These are phyloP conservation scores for Hypomontagnella monticulosa DNA, from an alignment of 495 filamentous ascomycete genomes.

Conservation along the genomic window DNA sequence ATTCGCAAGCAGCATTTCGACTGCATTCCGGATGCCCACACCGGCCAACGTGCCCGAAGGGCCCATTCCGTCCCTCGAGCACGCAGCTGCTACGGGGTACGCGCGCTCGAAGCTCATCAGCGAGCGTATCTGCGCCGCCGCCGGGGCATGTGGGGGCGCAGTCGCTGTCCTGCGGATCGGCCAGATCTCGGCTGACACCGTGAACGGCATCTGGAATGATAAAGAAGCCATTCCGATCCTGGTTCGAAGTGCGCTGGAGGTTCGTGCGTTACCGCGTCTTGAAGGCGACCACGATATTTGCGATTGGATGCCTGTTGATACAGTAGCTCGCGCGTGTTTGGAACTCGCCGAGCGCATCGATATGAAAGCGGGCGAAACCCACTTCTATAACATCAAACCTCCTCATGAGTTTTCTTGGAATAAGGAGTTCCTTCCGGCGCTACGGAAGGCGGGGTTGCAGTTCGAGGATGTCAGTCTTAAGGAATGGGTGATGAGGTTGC, in stretches of 20 bases:
- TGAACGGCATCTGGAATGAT: slow-evolving; percentile 67
- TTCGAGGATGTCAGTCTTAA: slow-evolving; percentile 56
- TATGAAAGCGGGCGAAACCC: background rate
- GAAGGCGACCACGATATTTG: slow-evolving; percentile 50
- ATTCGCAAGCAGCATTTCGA: slow-evolving; percentile 65
- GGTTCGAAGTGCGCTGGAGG: slow-evolving; percentile 60
- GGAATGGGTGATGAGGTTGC: slow-evolving; percentile 58
- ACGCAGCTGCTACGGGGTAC: slow-evolving; percentile 64
- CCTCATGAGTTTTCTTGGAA: slow-evolving; percentile 57
- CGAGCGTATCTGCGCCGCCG: slow-evolving; percentile 62
- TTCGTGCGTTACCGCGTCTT: slow-evolving; percentile 60
- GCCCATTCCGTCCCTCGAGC: slow-evolving; percentile 49
- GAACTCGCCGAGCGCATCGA: slow-evolving; percentile 56
- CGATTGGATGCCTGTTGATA: slow-evolving; percentile 68
- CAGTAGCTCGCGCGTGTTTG: slow-evolving; percentile 56
- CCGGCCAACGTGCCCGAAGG: slow-evolving; percentile 53
- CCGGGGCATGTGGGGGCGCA: slow-evolving; percentile 47
- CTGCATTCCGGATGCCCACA: slow-evolving; percentile 50
- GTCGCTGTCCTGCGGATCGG: slow-evolving; percentile 66
- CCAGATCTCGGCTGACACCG: slow-evolving; percentile 64
- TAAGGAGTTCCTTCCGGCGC: slow-evolving; percentile 53
- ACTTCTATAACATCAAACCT: slow-evolving; percentile 62
- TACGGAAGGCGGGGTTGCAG: slow-evolving; percentile 49
- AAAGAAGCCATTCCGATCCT: slow-evolving; percentile 67
- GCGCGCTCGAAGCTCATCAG: slow-evolving; percentile 66